phyloP scores from a whole-genome alignment of 306 rosid species.

The Medicago lupulina region DNA sequence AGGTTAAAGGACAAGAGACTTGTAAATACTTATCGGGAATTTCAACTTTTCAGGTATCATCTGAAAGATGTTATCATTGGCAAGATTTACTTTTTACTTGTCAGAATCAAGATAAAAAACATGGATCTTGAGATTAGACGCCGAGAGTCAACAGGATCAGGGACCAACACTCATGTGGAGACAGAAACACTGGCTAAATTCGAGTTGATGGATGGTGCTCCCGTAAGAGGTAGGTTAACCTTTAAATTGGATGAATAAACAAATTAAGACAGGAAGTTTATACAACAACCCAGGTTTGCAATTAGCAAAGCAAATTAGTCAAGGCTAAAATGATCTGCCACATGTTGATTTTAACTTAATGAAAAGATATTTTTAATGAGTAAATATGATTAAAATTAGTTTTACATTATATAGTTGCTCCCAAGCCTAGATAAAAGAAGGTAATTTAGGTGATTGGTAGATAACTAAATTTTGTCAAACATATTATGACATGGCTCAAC shows the following conservation, averaged over 20 bases:
- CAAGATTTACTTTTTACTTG: slow-evolving; percentile 95
- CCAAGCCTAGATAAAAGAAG: not conserved
- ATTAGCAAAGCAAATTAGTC: not conserved
- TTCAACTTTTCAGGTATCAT: slow-evolving; percentile 76
- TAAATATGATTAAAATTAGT: not conserved
- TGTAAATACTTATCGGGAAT: slow-evolving; percentile 28
- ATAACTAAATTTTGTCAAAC: not conserved
- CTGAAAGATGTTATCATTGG: slow-evolving; percentile 95
- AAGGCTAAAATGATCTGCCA: not conserved
- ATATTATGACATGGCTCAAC: not conserved
- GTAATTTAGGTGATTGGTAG: not conserved
- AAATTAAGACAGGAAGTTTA: not conserved
- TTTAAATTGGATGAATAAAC: slow-evolving; percentile 10
- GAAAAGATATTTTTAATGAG: too few relatives aligned
- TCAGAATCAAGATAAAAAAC: slow-evolving; percentile 97
- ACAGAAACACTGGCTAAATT: slow-evolving; percentile 98
- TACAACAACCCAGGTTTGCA: not conserved
- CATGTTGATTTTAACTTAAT: not conserved
- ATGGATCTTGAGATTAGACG: slow-evolving; percentile 99
- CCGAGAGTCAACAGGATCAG: slow-evolving; percentile 98
- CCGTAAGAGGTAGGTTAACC: slow-evolving; percentile 83
- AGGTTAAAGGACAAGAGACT: not conserved
- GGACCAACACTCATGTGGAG: slow-evolving; percentile 96
- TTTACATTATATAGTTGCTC: not conserved
- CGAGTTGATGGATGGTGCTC: slow-evolving; percentile 99